Evolutionary conservation across 805 yeast genomes (phyloP), one percentile per base, ranked within the genome.

Genomic region (Candida methanosorbosa): DNA sequence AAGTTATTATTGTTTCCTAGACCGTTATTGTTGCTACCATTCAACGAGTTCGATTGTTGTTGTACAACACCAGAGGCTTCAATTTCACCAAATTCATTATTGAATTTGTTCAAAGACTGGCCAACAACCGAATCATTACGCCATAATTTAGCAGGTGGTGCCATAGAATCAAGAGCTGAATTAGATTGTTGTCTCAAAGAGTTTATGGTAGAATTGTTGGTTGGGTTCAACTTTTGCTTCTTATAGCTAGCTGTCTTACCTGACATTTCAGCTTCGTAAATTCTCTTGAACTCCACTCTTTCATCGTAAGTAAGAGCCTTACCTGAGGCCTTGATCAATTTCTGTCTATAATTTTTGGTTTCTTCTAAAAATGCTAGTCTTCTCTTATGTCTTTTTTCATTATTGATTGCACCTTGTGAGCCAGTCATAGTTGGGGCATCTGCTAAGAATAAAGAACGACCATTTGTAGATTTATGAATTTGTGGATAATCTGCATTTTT

Each of bases 361-460:
- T 52, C 54, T 26, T 54, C 55, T 9, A 58, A 41, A 32, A 47
- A 55, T 30, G 45, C 51, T 34, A 52, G 32, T 32, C 65, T 47
- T 32, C 56, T 42, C 35, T 44, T 50, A 38, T 52, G 59, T 31
- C 57, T 51, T 37, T 47, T 51, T 17, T 37, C 37, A 18, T 27
- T 30, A 17, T 48, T 50, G 6, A 46, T 41, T 17, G 36, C 35
- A 18, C 40, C 34, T 15, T 41, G 33, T n/a, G n/a, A n/a, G n/a
- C n/a, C n/a, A n/a, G n/a, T n/a, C 22, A 46, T 29, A 34, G 48
- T 34, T 1, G 64, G 38, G 5, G 63, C 52, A 49, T 83, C 90
- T 33, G 70, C 70, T n/a, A 81, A 67, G 59, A 90, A 90, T 4
- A 95, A 85, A 40, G 95, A 77, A 46, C 82, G 72, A 6, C 96